Evolutionary conservation across 2,329 filamentous ascomycete species (phyloP).

Genomic region (Myriosclerotinia scirpicola): DNA sequence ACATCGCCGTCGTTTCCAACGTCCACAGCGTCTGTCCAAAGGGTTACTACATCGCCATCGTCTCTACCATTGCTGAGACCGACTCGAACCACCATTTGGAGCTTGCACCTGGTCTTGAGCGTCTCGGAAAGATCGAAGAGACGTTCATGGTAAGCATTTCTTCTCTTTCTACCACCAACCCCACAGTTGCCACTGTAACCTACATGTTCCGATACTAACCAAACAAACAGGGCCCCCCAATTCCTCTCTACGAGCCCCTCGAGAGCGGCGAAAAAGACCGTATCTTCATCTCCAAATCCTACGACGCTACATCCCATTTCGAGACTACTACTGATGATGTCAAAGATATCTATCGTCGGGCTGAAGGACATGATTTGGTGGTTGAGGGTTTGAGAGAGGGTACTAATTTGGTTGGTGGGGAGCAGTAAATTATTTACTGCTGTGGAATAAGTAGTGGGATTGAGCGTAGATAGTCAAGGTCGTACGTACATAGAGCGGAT

Average conservation of each 20-base stretch:
- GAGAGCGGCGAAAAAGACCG: conserved; percentile 82
- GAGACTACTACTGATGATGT: conserved; percentile 92
- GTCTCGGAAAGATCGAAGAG: conserved; percentile 91
- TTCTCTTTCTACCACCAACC: background rate
- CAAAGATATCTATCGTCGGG: conserved; percentile 85
- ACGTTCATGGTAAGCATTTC: conserved; percentile 77
- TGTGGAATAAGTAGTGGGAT: background rate
- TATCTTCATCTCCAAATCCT: conserved; percentile 97
- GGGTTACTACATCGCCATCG: conserved; percentile 98
- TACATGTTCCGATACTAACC: conserved; percentile 23
- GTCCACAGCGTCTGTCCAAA: conserved; percentile 98
- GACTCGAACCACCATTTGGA: conserved; percentile 93
- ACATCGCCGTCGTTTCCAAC: conserved; percentile 92
- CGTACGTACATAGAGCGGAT: conserved; percentile 6
- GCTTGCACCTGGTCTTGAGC: conserved; percentile 86
- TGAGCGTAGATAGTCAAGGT: conserved; percentile 8
- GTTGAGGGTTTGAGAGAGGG: conserved; percentile 66
- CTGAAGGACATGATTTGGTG: conserved; percentile 68
- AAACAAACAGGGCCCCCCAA: conserved; percentile 65
- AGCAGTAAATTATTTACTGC: conserved; percentile 52
- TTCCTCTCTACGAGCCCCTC: conserved; percentile 89
- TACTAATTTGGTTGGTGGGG: conserved; percentile 59
- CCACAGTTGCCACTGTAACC: background rate
- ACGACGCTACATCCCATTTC: conserved; percentile 97
- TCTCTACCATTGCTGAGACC: conserved; percentile 94